Evolutionary conservation across 306 rosid genomes (phyloP).

Genomic region (Comarum palustre): DNA sequence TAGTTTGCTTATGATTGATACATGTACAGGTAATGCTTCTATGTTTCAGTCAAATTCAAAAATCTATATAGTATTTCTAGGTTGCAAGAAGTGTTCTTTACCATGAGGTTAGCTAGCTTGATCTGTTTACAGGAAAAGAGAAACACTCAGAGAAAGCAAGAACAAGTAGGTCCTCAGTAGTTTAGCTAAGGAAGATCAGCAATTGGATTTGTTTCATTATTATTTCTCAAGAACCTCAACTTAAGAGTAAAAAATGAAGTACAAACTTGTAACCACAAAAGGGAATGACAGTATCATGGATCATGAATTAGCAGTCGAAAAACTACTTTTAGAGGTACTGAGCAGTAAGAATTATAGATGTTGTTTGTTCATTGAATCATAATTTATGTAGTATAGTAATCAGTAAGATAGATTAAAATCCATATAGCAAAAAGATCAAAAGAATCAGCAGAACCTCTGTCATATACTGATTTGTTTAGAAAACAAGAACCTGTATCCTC

Average conservation of each 20-base stretch:
- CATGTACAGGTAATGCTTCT: background rate
- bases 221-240: background rate
- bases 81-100: background rate
- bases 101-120: background rate
- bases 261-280: background rate
- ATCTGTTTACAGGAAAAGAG: background rate
- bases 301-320: too few species aligned
- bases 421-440: background rate
- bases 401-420: background rate
- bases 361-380: too few species aligned
- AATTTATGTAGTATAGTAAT: too few species aligned
- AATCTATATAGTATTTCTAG: background rate
- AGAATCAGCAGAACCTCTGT: background rate
- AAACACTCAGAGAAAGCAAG: background rate
- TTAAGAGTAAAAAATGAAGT: too few species aligned
- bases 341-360: too few species aligned
- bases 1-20: background rate
- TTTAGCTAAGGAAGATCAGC: background rate
- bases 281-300: background rate
- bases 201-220: background rate
- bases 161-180: background rate
- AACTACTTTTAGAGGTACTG: background rate
- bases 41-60: background rate
- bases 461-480: background rate
- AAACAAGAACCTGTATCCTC: background rate